Percentiles rank a stretch among this genome's conserved stretches.
These are phyloP conservation scores for Canavalia ensiformis DNA, from an alignment of 306 rosid genomes.

Conservation along the genomic window DNA sequence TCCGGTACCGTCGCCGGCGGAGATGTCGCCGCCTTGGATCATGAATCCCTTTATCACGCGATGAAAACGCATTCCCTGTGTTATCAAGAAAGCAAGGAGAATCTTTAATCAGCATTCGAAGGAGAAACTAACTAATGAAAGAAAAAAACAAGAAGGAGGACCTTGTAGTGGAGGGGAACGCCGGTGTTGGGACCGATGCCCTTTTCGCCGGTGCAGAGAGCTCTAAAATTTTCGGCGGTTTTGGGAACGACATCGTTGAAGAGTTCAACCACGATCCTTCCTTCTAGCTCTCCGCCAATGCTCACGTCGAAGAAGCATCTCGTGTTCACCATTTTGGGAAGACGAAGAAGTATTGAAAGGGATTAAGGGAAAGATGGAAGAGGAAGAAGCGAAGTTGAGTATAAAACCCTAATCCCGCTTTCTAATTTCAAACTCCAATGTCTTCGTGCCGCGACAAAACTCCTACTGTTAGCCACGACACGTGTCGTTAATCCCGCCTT, in stretches of 20 bases:
- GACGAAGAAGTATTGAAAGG: background rate
- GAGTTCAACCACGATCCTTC: conserved; percentile 75
- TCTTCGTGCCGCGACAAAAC: conserved; percentile 40
- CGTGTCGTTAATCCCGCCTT: conserved; percentile 31
- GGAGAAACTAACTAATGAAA: too few species aligned
- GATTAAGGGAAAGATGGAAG: background rate
- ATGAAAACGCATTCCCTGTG: conserved; percentile 66
- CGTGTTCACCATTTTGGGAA: conserved; percentile 60
- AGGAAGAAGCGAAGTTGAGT: background rate
- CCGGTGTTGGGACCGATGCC: conserved; percentile 66
- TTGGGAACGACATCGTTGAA: conserved; percentile 74
- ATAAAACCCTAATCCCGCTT: conserved; percentile 56
- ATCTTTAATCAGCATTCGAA: too few species aligned
- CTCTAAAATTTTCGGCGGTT: conserved; percentile 84
- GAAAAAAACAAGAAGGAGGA: conserved; percentile 12
- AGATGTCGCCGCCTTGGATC: conserved; percentile 86
- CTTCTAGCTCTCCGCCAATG: conserved; percentile 76
- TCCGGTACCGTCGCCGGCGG: conserved; percentile 73
- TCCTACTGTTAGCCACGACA: conserved; percentile 10
- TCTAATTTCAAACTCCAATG: conserved; percentile 23
- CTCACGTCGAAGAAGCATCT: conserved; percentile 68
- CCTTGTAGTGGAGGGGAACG: conserved; percentile 81
- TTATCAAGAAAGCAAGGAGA: background rate
- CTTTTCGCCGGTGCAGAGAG: conserved; percentile 78
- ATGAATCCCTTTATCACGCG: conserved; percentile 80